These are phyloP conservation scores for Aspergillus mulundensis DNA, from an alignment of 495 filamentous ascomycete genomes.

Conservation along the genomic window DNA sequence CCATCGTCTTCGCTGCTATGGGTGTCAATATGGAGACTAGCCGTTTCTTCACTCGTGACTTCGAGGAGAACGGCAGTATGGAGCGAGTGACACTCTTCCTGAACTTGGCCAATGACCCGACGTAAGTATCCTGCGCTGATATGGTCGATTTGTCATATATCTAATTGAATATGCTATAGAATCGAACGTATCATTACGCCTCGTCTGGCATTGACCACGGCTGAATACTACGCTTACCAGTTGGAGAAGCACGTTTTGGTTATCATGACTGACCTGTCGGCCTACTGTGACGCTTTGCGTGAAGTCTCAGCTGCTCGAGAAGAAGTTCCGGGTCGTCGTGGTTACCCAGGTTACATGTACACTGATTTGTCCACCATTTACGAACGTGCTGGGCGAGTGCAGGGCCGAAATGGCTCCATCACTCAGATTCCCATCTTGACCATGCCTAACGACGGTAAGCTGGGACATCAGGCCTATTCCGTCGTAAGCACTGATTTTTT, in stretches of 20 bases:
- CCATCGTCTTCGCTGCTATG: slow-evolving; percentile 98
- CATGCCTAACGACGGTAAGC: slow-evolving; percentile 92
- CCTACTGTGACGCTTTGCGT: slow-evolving; percentile 98
- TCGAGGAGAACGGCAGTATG: slow-evolving; percentile 98
- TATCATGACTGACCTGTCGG: slow-evolving; percentile 95
- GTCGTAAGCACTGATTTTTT: slow-evolving; percentile 15
- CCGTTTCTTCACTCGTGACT: slow-evolving; percentile 97
- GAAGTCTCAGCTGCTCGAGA: slow-evolving; percentile 97
- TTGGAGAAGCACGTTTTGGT: slow-evolving; percentile 99
- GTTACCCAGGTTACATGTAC: slow-evolving; percentile 99
- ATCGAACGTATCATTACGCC: slow-evolving; percentile 99
- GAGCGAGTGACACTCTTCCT: slow-evolving; percentile 96
- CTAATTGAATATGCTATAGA: slow-evolving; percentile 34
- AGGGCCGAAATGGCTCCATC: slow-evolving; percentile 96
- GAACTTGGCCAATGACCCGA: slow-evolving; percentile 98
- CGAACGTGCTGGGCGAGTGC: slow-evolving; percentile 96
- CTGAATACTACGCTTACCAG: slow-evolving; percentile 99
- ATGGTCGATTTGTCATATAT: background rate
- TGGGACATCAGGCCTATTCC: background rate
- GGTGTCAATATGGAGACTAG: slow-evolving; percentile 99
- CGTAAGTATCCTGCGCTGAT: slow-evolving; percentile 50
- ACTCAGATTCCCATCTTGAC: slow-evolving; percentile 98
- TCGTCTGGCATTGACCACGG: slow-evolving; percentile 95
- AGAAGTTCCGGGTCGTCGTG: slow-evolving; percentile 98
- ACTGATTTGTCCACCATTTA: slow-evolving; percentile 99